Conservation (phyloP, 176 grass and related monocot genomes). For the Luzula sylvatica region DNA sequence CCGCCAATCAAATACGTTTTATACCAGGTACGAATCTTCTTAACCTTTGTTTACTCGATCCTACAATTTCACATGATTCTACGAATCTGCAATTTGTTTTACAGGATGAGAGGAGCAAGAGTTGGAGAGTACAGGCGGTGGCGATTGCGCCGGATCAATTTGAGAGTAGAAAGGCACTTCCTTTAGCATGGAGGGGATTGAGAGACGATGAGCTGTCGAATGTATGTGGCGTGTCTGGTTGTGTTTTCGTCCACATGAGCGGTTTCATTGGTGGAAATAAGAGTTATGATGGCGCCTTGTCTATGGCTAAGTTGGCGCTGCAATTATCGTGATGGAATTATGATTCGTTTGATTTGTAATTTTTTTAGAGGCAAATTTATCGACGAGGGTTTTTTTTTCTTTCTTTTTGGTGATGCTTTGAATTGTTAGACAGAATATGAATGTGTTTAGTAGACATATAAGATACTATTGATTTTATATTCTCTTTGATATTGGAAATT, state of each 20-base stretch:
- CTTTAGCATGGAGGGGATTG: constrained; percentile 70
- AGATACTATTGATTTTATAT: too few species aligned
- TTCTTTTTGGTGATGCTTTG: too few species aligned
- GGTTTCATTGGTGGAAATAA: constrained; percentile 92
- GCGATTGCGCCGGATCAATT: constrained; percentile 65
- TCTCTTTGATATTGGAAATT: too few species aligned
- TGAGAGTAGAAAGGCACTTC: constrained; percentile 71
- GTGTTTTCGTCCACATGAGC: constrained; percentile 90
- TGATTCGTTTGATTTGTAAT: not conserved
- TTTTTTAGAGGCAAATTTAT: not conserved
- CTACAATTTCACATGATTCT: too few species aligned
- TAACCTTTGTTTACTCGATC: not conserved
- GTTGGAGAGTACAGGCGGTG: constrained; percentile 90
- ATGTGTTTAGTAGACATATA: too few species aligned
- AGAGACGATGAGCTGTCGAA: constrained; percentile 74
- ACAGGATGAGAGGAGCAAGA: constrained; percentile 79
- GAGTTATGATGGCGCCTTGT: constrained; percentile 64
- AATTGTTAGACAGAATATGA: constrained; percentile 1
- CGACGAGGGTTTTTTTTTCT: not conserved
- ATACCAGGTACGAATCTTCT: constrained; percentile 67
- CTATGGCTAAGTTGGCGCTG: constrained; percentile 80
- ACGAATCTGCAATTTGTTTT: too few species aligned
- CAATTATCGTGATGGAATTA: constrained; percentile 54
- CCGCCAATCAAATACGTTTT: constrained; percentile 75
- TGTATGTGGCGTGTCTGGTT: constrained; percentile 50